Base-by-base conservation (phyloP, 2,329 filamentous ascomycete genomes). In the Nigrospora sphaerica region DNA sequence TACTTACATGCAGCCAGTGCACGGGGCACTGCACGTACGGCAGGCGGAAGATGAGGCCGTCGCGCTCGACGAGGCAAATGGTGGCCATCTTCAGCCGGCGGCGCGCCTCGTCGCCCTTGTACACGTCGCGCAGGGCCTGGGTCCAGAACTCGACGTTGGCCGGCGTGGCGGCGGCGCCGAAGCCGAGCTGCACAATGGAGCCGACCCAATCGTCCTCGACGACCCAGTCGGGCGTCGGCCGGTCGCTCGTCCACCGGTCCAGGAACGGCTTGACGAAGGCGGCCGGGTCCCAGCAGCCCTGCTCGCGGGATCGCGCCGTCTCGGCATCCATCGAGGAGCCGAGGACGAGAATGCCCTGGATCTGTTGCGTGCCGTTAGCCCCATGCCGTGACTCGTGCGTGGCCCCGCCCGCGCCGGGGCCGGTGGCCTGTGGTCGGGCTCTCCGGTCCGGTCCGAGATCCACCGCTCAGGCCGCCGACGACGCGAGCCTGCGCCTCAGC, bases 321-420 rank as follows among this genome's bases (percentile, higher is more conserved):
- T 78, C 74, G 54, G 64, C 71, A 58, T 78, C 75, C 71, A 78
- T 74, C 0, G 72, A 75, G 5, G 72, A 75, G 31, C 73, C 74
- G 6, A 78, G 61, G 4, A 67, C 65, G 16, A 78, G 53, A 1
- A 77, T 53, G 14, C 75, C 75, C 14, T 67, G 56, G 34, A 78
- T 72, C 71, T 74, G 48, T 23, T 3, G 38, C 12, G 10, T 9
- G 36, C 38, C 16, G 19, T 19, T 6, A 17, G 18, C 38, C 38
- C 16, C 19, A 39, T 28, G 23, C 23, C 23, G 23, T 28, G 23
- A 5, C 7, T 28, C 7, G 23, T 28, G 23, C 7, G 23, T 28
- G 23, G 23, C 23, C 6, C 23, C 7, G 7, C 7, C 23, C 6
- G 23, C 6, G 23, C 23, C 23, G 19, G 19, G 19, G 19, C 19